These are phyloP conservation scores for Aspergillus ostianus DNA, from an alignment of 495 filamentous ascomycete species.

Conservation along the genomic window DNA sequence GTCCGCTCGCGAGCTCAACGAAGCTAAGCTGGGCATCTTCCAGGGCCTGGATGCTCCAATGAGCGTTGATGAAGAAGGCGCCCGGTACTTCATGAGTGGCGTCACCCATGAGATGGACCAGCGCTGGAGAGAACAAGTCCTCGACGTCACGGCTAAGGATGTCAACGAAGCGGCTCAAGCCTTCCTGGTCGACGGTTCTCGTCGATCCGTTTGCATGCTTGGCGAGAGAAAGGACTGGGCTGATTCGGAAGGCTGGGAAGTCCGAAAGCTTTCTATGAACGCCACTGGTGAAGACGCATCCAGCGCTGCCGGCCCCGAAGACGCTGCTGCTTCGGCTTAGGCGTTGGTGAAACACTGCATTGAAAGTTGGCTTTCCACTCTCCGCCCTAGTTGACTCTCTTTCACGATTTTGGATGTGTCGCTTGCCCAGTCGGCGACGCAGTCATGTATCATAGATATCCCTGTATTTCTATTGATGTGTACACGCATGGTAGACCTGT, in stretches of 20 bases:
- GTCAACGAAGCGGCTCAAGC: slow-evolving; percentile 78
- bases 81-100: slow-evolving; percentile 79
- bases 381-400: not conserved
- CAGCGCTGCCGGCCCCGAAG: slow-evolving; percentile 11
- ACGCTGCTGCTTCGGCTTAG: slow-evolving; percentile 23
- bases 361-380: not conserved
- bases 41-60: slow-evolving; percentile 91
- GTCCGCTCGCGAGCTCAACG: slow-evolving; percentile 85
- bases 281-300: slow-evolving; percentile 10
- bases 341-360: not conserved
- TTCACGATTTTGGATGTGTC: slow-evolving; percentile 4
- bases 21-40: slow-evolving; percentile 94
- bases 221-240: slow-evolving; percentile 84
- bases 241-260: slow-evolving; percentile 38
- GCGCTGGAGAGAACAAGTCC: slow-evolving; percentile 74
- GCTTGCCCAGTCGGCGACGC: not conserved
- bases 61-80: slow-evolving; percentile 83
- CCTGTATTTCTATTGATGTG: slow-evolving; percentile 19
- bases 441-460: slow-evolving; percentile 8
- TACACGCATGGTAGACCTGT: slow-evolving; percentile 10
- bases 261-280: slow-evolving; percentile 46
- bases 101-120: slow-evolving; percentile 90
- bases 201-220: slow-evolving; percentile 61
- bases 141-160: slow-evolving; percentile 81
- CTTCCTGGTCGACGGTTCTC: slow-evolving; percentile 70